Base-by-base conservation (phyloP, 2,329 filamentous ascomycete species). In the Ceratocystis cubensis region DNA sequence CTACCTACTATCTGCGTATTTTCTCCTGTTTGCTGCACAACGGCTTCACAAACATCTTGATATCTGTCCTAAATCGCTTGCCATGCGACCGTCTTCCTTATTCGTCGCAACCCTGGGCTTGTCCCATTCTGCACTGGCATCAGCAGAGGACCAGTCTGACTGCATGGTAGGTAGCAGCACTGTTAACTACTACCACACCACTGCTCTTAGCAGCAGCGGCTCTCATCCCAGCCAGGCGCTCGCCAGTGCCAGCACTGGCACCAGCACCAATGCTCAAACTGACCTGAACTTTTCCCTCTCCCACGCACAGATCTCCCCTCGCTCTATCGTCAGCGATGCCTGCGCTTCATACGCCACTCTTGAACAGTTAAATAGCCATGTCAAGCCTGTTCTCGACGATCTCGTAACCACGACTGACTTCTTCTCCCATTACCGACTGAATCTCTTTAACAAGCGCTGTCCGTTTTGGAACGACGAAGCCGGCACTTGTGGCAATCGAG, bases 401-500 rank as follows among this genome's bases (percentile, higher is more conserved):
- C 84, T 99, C 59, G 96, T 91, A 0, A 84, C 84, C 71, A 85
- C 88, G 65, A 96, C 93, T 75, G 94, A 99, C 76, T 99, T 96
- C 82, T 99, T 99, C 78, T 93, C 93, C 65, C 91, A 97, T 77
- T 99, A 97, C 78, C 88, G 94, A 67, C 79, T 99, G 59, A 97
- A 96, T 75, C 82, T 99, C 22, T 99, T 91, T 77, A 88, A 95
- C 76, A 96, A 94, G 76, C 85, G 84, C 77, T 99, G 94, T 73
- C 94, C 94, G 0, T 99, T 97, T 75, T 99, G 94, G 93, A 84
- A 87, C 73, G 94, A 99, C 75, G 87, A 91, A 69, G 88, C 88
- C 76, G 90, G 90, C 75, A 89, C 96, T 82, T 99, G 94, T 76
- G 94, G 92, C 70, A 99, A 99, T 77, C 91, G 96, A 71, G 94